Evolutionary conservation across 768 basidiomycete genomes (phyloP), one percentile per base, ranked within the genome.

Genomic region (Phylloporus arenicola): DNA sequence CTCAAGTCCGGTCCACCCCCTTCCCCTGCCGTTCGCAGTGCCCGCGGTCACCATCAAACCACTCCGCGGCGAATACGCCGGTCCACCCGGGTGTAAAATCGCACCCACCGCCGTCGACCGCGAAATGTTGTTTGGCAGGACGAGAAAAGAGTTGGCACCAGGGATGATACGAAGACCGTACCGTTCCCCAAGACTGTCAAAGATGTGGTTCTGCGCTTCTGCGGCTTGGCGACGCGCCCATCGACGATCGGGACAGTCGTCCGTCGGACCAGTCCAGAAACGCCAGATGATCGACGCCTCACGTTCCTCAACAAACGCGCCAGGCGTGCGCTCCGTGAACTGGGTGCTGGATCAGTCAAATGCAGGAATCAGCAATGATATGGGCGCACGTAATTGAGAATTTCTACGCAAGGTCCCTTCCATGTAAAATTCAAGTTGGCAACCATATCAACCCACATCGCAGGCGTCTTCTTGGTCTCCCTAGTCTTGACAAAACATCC

Each of bases 161-260:
- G 89, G 89, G 45, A 92, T 86, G 61, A 91, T 91, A 20, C 89
- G 83, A 9, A 92, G 70, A 1, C 86, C 85, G 61, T 87, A 91
- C 0, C 86, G 82, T 63, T 91, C 88, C 37, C 88, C 88, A 30
- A 90, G 81, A 57, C 84, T 86, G 64, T 91, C 90, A 61, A 89
- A 92, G 55, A 92, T 88, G 59, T 92, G 91, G 68, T 93, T 93
- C 68, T 92, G 91, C 19, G 91, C 91, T 64, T 92, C 90, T 0
- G 88, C 88, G 1, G 91, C 91, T 63, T 92, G 90, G 19, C 91
- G 72, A 29, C 85, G 77, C 0, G 89, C 91, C 91, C 91, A 93
- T 49, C 80, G 81, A 11, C 84, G 75, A 59, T 88, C 86, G 0
- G 80, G 65, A 35, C 71, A 68, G 33, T 81, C 76, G 31, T 73